Conservation (phyloP, 257 asterid species). For the Solanum dulcamara region DNA sequence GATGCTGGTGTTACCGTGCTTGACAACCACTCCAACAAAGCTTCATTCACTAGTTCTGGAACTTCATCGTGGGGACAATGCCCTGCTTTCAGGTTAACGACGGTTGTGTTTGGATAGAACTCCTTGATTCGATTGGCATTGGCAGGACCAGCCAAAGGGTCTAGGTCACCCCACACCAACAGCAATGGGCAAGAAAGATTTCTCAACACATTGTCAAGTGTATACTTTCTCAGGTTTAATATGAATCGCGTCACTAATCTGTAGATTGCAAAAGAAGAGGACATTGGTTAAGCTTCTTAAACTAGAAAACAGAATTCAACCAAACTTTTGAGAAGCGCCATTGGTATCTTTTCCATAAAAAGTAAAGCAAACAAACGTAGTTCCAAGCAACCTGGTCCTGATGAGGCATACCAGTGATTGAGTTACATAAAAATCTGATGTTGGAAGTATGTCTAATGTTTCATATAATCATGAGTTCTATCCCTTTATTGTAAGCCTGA, state of each 20-base stretch:
- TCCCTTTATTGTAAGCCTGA: neutral
- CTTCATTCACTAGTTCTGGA: constrained; percentile 79
- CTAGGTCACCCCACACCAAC: constrained; percentile 84
- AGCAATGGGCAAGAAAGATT: constrained; percentile 74
- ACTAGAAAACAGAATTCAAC: neutral
- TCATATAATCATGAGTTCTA: neutral
- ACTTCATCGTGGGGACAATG: constrained; percentile 97
- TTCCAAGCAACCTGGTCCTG: neutral
- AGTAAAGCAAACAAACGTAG: neutral
- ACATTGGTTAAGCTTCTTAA: neutral
- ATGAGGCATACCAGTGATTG: neutral
- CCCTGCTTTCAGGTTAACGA: constrained; percentile 76
- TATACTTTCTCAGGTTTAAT: constrained; percentile 72
- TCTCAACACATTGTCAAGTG: constrained; percentile 60
- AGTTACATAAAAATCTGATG: neutral
- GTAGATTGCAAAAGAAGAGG: constrained; percentile 6
- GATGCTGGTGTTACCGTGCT: constrained; percentile 10
- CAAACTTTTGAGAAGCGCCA: neutral
- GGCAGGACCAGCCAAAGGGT: constrained; percentile 91
- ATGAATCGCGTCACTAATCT: constrained; percentile 77
- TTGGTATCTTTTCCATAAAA: neutral
- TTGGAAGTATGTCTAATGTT: neutral
- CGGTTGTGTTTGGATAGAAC: constrained; percentile 50
- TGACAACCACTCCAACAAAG: constrained; percentile 65
- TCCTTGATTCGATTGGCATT: constrained; percentile 78